Base-by-base conservation (phyloP, 768 basidiomycete species). In the Termitomyces sp. region DNA sequence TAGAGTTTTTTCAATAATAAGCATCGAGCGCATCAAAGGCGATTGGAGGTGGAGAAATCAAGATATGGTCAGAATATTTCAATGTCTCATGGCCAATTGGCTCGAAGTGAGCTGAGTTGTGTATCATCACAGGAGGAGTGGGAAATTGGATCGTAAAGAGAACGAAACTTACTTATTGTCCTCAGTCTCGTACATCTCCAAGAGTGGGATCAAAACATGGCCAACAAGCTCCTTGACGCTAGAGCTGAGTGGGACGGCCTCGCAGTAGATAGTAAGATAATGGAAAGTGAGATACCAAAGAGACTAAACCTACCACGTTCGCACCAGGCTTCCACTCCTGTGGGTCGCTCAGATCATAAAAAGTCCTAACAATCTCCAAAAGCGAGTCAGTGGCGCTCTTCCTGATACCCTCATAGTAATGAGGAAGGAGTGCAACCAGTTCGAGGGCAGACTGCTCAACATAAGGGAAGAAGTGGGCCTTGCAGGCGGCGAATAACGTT, bases 361-460 rank as follows among this genome's bases (percentile, higher is more conserved):
- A 96, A 1, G 91, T 93, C 71, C 91, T 83, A 65, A 97, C 83
- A 70, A 95, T 89, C 70, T 92, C 87, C 66, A 98, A 83, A 56
- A 98, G 79, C 10, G 94, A 92, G 54, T 93, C 89, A 5, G 91
- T 88, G 29, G 95, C 89, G 50, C 91, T 86, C 81, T 98, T 98
- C 70, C 97, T 82, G 75, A 99, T 97, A 36, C 96, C 97, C 73
- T 98, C 96, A 73, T 98, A 98, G 76, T 94, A 96, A 77, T 99
- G 96, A 14, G 86, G 78, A 32, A 98, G 80, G 46, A 96, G 83
- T 12, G 80, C 77, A 69, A 93, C 81, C 56, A 99, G 86, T 68
- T 90, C 88, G 56, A 93, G 77, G 50, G 91, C 86, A 67, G 84
- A 88, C 64, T 82, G 77, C 77, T 98, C 95, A 64, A 98, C 86